phyloP scores from a whole-genome alignment of 768 basidiomycete species.

The Lactarius pseudohatsudake region DNA sequence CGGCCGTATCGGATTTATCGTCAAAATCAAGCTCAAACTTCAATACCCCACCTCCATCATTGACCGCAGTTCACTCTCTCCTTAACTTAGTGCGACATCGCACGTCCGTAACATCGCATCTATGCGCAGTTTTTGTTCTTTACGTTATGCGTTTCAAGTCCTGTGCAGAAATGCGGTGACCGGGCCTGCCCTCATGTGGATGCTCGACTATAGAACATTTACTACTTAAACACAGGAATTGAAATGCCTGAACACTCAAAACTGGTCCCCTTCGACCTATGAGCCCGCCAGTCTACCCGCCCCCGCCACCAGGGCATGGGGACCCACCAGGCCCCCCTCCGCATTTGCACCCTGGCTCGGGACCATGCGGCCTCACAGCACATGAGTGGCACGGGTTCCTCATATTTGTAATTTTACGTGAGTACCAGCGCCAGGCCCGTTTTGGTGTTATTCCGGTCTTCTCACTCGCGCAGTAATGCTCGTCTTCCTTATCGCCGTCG shows the following conservation, averaged over 20 bases:
- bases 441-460: not conserved
- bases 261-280: not conserved
- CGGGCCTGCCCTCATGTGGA: not conserved
- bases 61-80: not conserved
- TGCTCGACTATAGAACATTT: not conserved
- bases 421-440: not conserved
- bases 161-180: not conserved
- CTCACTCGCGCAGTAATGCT: slow-evolving; percentile 5
- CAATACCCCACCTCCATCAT: not conserved
- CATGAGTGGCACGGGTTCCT: slow-evolving; percentile 6
- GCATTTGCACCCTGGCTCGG: not conserved
- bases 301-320: not conserved
- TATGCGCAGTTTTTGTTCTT: not conserved
- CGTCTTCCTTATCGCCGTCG: not conserved
- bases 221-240: not conserved
- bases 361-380: slow-evolving; percentile 8
- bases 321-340: not conserved
- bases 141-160: not conserved
- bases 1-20: not conserved
- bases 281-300: not conserved
- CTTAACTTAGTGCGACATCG: not conserved
- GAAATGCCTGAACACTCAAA: not conserved
- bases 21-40: not conserved
- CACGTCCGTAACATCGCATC: not conserved
- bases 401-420: not conserved